Evolutionary conservation across 208 protist genomes (phyloP), one percentile per base, ranked within the genome.

Genomic region (Trypanosomatidae sp.): DNA sequence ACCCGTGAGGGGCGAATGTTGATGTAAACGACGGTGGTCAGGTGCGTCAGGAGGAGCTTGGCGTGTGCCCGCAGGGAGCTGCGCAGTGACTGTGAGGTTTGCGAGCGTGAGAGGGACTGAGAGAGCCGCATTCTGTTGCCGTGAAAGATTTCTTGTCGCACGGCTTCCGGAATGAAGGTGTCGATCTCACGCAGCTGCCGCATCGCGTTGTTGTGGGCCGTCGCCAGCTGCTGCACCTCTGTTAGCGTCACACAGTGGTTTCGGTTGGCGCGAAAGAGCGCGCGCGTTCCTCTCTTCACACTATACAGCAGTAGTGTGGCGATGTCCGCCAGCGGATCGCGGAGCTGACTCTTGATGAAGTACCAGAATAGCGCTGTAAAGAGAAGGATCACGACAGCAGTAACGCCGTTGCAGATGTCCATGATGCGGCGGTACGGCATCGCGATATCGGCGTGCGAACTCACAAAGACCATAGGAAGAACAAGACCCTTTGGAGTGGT

Each of bases 211-310:
- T 62, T 73, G 73, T 81, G 76, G 28, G 77, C 76, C 47, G 49
- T 9, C 22, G 72, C 39, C 55, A 81, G 71, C 71, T 30, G n/a
- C n/a, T 67, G 53, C 55, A 66, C 41, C 73, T 82, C 77, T n/a
- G 46, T 68, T 15, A 82, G 43, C 28, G 66, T 2, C 77, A n/a
- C 8, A 36, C 43, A 39, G 62, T 52, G n/a, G 1, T 5, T 67
- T 2, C 8, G 49, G 0, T 15, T 33, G 9, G 62, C 36, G 25
- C 30, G 30, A 25, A 52, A 52, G 62, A 67, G 62, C 22, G 56
- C 56, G n/a, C 53, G 56, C 4, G 17, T 36, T 17, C 56, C 56
- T 10, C 28, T 47, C 15, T 12, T 25, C 19, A 62, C 8, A 62
- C 55, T 73, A 1, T 28, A 22, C 25, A 39, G 58, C 36, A 78